These are phyloP conservation scores for Rhododendron ferrugineum DNA, from an alignment of 148 eudicot genomes.

Conservation along the genomic window DNA sequence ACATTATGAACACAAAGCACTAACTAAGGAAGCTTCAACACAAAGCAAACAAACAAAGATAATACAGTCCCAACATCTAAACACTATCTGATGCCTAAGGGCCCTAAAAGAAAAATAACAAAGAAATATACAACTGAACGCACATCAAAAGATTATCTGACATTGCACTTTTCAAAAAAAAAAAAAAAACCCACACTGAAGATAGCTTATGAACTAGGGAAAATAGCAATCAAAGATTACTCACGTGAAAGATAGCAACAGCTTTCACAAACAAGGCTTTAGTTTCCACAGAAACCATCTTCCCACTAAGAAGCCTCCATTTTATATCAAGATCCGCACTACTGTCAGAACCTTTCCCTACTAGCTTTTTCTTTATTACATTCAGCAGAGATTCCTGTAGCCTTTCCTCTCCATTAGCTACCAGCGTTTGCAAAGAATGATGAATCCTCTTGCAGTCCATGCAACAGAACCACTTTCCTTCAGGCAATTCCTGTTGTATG, in stretches of 20 bases:
- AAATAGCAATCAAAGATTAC: constrained; percentile 13
- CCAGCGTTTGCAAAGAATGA: constrained; percentile 38
- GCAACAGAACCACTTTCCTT: constrained; percentile 72
- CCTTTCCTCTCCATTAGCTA: constrained; percentile 40
- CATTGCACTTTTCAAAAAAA: neutral
- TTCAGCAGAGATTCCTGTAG: constrained; percentile 42
- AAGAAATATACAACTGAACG: neutral
- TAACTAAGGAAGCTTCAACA: neutral
- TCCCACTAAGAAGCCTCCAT: constrained; percentile 83
- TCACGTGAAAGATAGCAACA: constrained; percentile 72
- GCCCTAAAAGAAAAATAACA: neutral
- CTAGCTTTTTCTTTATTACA: constrained; percentile 43
- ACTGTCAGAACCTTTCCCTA: constrained; percentile 26
- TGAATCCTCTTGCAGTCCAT: constrained; percentile 42
- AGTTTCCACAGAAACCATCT: constrained; percentile 40
- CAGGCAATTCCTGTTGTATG: constrained; percentile 69
- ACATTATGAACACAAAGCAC: neutral
- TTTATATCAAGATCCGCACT: constrained; percentile 38
- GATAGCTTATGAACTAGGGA: neutral
- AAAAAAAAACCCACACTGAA: neutral
- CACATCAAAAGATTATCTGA: neutral
- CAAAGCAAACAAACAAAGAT: neutral
- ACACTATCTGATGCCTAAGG: neutral
- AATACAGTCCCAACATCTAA: neutral
- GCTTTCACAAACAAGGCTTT: constrained; percentile 56